phyloP scores from a whole-genome alignment of 768 basidiomycete species.

The Hirschioporus abietinus region DNA sequence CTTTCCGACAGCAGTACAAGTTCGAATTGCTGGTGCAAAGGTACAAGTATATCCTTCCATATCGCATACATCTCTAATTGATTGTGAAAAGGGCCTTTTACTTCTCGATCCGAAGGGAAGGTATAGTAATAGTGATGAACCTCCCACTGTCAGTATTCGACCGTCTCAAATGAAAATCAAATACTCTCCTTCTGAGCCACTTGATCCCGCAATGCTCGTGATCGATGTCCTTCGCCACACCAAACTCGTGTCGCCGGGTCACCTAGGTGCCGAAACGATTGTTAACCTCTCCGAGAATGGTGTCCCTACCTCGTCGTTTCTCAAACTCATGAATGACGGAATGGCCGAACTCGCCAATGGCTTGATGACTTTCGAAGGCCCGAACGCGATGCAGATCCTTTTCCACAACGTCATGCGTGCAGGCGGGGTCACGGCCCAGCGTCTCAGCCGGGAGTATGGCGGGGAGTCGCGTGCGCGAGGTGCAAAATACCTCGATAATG shows the following conservation, averaged over 20 bases:
- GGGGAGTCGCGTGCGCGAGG: conserved; percentile 1
- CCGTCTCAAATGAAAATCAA: conserved; percentile 59
- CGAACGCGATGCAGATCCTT: not conserved
- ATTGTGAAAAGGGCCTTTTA: conserved; percentile 34
- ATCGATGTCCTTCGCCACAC: conserved; percentile 53
- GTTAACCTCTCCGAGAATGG: conserved; percentile 64
- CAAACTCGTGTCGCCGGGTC: conserved; percentile 38
- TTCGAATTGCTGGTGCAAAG: conserved; percentile 44
- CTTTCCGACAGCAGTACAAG: conserved; percentile 46
- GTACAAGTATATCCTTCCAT: conserved; percentile 15
- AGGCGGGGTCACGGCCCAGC: not conserved
- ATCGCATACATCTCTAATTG: no score
- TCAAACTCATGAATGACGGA: conserved; percentile 17
- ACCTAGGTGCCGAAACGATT: conserved; percentile 51
- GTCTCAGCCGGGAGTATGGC: not conserved
- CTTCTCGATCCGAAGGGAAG: conserved; percentile 43
- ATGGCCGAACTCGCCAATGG: conserved; percentile 22
- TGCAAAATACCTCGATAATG: not conserved
- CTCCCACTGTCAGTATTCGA: conserved; percentile 53
- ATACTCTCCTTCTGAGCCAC: conserved; percentile 22
- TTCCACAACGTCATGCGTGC: conserved; percentile 1
- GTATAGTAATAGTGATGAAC: conserved; percentile 26
- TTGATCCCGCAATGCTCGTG: conserved; percentile 39
- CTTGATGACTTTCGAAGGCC: conserved; percentile 19
- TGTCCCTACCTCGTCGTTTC: conserved; percentile 39